These are phyloP conservation scores for Amanita subjunquillea DNA, from an alignment of 768 basidiomycete genomes.

Conservation along the genomic window DNA sequence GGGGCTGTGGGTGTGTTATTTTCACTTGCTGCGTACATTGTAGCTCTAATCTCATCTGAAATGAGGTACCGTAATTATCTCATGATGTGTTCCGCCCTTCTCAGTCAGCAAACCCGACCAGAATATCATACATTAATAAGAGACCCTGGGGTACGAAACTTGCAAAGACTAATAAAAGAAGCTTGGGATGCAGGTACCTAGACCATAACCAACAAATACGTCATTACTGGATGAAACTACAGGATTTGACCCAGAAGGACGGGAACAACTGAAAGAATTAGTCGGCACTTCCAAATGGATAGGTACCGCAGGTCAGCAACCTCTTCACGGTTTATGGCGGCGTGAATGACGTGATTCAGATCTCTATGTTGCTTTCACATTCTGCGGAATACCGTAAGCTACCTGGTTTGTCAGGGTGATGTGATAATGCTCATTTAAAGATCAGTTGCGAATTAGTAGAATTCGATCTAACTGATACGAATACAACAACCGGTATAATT, in stretches of 20 bases:
- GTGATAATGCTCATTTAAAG: constrained; percentile 1
- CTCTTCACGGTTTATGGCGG: not conserved
- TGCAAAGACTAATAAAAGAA: constrained; percentile 72
- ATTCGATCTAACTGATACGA: constrained; percentile 34
- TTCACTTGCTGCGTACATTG: not conserved
- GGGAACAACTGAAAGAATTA: constrained; percentile 42
- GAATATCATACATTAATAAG: constrained; percentile 48
- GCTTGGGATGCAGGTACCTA: constrained; percentile 63
- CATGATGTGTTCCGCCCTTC: constrained; percentile 66
- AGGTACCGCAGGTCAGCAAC: constrained; percentile 59
- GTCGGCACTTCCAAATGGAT: constrained; percentile 65
- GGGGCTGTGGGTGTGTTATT: constrained; percentile 62
- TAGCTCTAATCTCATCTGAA: not conserved
- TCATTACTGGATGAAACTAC: not conserved
- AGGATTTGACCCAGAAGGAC: constrained; percentile 73
- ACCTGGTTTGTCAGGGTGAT: not conserved
- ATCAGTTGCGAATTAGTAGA: constrained; percentile 54
- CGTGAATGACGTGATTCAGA: constrained; percentile 30
- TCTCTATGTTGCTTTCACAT: constrained; percentile 69
- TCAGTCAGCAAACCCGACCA: constrained; percentile 54
- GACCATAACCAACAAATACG: constrained; percentile 8
- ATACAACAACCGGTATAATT: not conserved
- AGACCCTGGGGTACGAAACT: constrained; percentile 59
- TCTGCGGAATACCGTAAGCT: constrained; percentile 73
- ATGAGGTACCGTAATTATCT: constrained; percentile 73